Conservation (phyloP, 2,329 filamentous ascomycete species). For the Neobulgaria alba region DNA sequence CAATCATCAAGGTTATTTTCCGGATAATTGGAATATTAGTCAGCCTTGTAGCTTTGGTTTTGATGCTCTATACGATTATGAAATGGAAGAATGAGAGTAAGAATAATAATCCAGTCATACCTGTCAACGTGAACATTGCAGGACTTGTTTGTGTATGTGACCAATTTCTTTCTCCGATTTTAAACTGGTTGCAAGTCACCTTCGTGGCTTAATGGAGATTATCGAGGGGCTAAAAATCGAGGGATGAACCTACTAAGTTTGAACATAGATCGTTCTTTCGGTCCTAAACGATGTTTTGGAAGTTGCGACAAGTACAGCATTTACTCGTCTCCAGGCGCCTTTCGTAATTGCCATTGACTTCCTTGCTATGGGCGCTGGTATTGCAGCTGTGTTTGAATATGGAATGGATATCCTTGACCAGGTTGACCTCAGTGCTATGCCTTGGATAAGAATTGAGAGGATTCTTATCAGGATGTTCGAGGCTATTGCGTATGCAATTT, state of each 20-base stretch:
- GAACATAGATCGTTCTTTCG: background rate
- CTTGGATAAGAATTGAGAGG: background rate
- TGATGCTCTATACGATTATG: background rate
- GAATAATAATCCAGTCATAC: too few relatives aligned
- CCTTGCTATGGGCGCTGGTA: background rate
- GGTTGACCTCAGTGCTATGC: background rate
- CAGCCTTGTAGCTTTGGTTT: background rate
- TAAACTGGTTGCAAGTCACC: background rate
- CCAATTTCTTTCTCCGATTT: background rate
- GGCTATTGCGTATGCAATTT: background rate
- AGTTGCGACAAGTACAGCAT: background rate
- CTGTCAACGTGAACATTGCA: background rate
- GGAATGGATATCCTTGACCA: background rate
- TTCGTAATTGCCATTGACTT: background rate
- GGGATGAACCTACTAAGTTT: too few relatives aligned
- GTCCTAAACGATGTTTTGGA: background rate
- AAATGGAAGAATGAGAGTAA: background rate
- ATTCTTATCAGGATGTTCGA: background rate
- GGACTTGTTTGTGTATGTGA: background rate
- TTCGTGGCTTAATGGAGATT: too few relatives aligned
- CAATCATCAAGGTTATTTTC: background rate
- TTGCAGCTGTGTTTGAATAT: background rate
- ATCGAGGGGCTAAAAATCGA: too few relatives aligned
- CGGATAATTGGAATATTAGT: background rate
- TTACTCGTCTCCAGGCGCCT: background rate